These are phyloP conservation scores for Starmerella etchellsii DNA, from an alignment of 805 yeast species.

Conservation along the genomic window DNA sequence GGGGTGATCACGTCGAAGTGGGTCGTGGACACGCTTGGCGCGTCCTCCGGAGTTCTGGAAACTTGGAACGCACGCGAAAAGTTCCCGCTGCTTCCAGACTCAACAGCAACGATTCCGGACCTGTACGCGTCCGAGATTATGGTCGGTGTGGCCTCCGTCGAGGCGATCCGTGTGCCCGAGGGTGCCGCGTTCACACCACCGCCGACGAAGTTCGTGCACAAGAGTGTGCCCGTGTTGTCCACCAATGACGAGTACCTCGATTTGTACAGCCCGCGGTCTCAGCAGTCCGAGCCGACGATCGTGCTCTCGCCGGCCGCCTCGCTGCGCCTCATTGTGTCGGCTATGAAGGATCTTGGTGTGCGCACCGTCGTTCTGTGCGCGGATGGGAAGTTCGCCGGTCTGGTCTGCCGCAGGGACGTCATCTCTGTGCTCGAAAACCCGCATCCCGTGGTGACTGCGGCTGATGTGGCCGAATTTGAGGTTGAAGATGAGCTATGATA, in stretches of 20 bases:
- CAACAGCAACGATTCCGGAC: constrained; percentile 8
- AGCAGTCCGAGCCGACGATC: constrained; percentile 14
- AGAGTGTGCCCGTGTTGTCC: constrained; percentile 15
- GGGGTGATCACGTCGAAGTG: constrained; percentile 66
- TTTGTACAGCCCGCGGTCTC: constrained; percentile 6
- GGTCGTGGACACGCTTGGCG: constrained; percentile 48
- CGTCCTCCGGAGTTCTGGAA: background rate
- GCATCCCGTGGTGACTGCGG: background rate
- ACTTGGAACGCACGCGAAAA: background rate
- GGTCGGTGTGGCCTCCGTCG: constrained; percentile 4
- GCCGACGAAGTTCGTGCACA: background rate
- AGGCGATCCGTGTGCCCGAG: background rate
- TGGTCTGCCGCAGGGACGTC: constrained; percentile 15
- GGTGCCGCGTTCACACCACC: background rate
- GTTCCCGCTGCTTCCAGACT: constrained; percentile 12
- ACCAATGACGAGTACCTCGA: constrained; percentile 9
- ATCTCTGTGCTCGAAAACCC: constrained; percentile 3
- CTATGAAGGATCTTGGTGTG: constrained; percentile 15
- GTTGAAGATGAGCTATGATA: background rate
- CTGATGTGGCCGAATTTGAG: background rate
- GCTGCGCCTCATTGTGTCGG: constrained; percentile 5
- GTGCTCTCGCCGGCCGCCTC: constrained; percentile 15
- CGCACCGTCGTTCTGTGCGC: constrained; percentile 15
- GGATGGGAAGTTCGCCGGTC: constrained; percentile 10
- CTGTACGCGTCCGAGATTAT: constrained; percentile 10